These are phyloP conservation scores for Penicillium bialowiezense DNA, from an alignment of 495 filamentous ascomycete species.

Conservation along the genomic window DNA sequence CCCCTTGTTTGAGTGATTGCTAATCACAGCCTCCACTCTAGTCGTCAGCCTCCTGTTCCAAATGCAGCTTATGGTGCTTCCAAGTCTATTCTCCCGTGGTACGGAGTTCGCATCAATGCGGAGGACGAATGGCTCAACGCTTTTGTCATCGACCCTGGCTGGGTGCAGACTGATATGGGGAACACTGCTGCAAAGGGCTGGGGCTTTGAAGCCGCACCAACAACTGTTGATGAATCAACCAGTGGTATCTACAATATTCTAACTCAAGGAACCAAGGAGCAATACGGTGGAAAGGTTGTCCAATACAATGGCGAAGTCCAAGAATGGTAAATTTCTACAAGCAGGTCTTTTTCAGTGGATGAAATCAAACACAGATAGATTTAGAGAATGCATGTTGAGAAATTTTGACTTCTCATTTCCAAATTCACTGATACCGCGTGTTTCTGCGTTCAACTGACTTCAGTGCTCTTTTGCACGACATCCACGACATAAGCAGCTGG, in stretches of 20 bases:
- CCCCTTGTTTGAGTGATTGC: too few relatives aligned
- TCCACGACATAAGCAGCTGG: too few relatives aligned
- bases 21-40: too few relatives aligned
- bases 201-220: not conserved
- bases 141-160: not conserved
- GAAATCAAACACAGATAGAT: too few relatives aligned
- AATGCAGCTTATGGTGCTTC: not conserved
- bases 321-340: not conserved
- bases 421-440: too few relatives aligned
- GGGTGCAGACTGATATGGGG: not conserved
- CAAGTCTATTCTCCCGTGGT: not conserved
- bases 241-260: not conserved
- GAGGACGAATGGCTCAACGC: not conserved
- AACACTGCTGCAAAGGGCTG: not conserved
- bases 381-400: too few relatives aligned
- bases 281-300: not conserved
- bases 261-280: not conserved
- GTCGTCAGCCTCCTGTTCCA: not conserved
- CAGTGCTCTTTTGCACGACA: too few relatives aligned
- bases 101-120: not conserved
- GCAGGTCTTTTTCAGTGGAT: too few relatives aligned
- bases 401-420: too few relatives aligned
- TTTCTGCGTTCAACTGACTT: too few relatives aligned
- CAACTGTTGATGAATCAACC: not conserved
- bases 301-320: not conserved